Conservation (phyloP, 345 rosid genomes). For the Boechera retrofracta region DNA sequence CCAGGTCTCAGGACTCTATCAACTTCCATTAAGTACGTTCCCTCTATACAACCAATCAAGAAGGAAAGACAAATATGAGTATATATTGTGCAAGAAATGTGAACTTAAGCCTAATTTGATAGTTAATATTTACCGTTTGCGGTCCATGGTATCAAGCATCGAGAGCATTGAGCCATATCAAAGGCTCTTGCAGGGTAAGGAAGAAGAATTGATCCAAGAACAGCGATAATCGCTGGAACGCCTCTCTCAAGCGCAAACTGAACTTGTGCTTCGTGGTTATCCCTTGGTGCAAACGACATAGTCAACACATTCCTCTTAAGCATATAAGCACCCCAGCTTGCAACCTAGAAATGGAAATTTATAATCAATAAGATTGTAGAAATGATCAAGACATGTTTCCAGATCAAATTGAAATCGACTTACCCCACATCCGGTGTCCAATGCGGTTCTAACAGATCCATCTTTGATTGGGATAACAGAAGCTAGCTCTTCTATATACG, state of each 20-base stretch:
- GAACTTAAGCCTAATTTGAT: not conserved
- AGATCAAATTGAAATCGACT: conserved; percentile 17
- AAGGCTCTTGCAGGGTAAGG: conserved; percentile 95
- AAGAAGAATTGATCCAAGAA: conserved; percentile 85
- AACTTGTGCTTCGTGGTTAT: conserved; percentile 98
- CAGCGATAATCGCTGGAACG: conserved; percentile 89
- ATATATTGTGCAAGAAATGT: not conserved
- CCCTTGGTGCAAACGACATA: conserved; percentile 96
- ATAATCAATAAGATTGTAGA: conserved; percentile 1
- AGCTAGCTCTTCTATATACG: conserved; percentile 88
- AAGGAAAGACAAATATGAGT: conserved; percentile 30
- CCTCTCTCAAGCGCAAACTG: conserved; percentile 99
- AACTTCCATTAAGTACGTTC: conserved; percentile 87
- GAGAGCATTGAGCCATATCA: conserved; percentile 99
- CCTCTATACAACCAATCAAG: conserved; percentile 58
- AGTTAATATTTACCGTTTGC: conserved; percentile 61
- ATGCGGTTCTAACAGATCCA: conserved; percentile 88
- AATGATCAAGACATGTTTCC: not conserved
- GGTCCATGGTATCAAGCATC: conserved; percentile 95
- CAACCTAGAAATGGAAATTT: conserved; percentile 59
- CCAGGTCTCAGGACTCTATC: conserved; percentile 98
- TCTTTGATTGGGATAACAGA: conserved; percentile 86
- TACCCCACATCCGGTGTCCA: conserved; percentile 99
- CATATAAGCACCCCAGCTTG: conserved; percentile 98
- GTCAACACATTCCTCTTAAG: conserved; percentile 83